Percentiles rank a stretch among this genome's conserved stretches.
These are phyloP conservation scores for Capsella bursapastoris DNA, from an alignment of 345 rosid genomes.

Conservation along the genomic window DNA sequence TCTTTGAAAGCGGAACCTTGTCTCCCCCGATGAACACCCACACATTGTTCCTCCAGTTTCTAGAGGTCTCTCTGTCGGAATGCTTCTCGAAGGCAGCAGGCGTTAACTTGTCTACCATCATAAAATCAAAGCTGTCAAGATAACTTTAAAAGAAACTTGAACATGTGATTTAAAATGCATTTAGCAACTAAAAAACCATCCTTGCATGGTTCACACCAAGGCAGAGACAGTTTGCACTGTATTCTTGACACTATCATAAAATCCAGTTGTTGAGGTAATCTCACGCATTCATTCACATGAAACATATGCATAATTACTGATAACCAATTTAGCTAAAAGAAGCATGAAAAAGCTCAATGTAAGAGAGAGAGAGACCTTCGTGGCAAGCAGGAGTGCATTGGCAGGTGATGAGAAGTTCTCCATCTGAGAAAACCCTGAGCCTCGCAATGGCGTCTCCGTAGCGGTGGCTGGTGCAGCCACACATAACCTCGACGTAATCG, in stretches of 20 bases:
- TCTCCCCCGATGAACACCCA: conserved; percentile 85
- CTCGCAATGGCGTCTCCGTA: conserved; percentile 97
- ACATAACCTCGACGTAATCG: conserved; percentile 86
- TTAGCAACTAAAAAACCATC: not conserved
- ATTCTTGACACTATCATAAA: too few species aligned
- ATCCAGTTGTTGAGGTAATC: too few species aligned
- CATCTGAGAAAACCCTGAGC: conserved; percentile 89
- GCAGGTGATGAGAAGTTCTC: conserved; percentile 88
- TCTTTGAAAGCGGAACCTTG: conserved; percentile 88
- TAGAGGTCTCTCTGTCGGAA: conserved; percentile 88
- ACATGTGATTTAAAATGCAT: conserved; percentile 3
- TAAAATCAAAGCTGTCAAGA: conserved; percentile 41
- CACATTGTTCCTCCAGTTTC: conserved; percentile 90
- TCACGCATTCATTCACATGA: conserved; percentile 24
- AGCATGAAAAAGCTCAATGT: not conserved
- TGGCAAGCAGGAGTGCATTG: conserved; percentile 97
- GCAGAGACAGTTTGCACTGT: not conserved
- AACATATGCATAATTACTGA: conserved; percentile 27
- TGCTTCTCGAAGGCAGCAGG: conserved; percentile 98
- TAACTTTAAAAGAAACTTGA: not conserved
- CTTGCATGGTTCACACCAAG: not conserved
- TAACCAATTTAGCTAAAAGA: conserved; percentile 34
- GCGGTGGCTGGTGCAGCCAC: conserved; percentile 97
- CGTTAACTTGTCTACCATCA: conserved; percentile 63
- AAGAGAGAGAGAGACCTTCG: conserved; percentile 63